Evolutionary conservation across 352 stramenopile genomes (phyloP).

Genomic region (Globisporangium rhizosaccharum): DNA sequence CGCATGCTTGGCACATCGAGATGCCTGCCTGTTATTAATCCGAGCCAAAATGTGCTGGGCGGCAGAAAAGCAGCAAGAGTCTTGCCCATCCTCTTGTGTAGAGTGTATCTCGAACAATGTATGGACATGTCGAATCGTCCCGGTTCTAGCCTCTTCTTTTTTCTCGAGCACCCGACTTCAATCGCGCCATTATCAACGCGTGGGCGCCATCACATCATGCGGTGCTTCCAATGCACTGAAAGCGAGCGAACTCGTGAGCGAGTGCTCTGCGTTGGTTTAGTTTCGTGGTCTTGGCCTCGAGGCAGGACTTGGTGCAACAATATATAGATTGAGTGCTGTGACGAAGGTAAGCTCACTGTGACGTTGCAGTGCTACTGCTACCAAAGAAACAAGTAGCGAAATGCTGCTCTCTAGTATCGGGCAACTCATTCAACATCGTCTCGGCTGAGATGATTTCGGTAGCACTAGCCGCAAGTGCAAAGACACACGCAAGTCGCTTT

Average conservation of each 20-base stretch:
- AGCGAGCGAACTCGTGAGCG: neutral
- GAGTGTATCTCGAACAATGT: neutral
- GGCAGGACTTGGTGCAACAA: too few relatives aligned
- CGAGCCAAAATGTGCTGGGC: too few relatives aligned
- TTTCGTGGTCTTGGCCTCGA: neutral
- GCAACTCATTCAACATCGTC: neutral
- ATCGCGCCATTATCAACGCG: neutral
- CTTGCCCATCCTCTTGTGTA: neutral
- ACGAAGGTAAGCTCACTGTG: too few relatives aligned
- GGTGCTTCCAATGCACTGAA: too few relatives aligned
- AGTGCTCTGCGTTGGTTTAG: neutral
- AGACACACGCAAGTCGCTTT: neutral
- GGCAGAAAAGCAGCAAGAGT: too few relatives aligned
- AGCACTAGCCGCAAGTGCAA: neutral
- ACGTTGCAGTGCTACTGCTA: too few relatives aligned
- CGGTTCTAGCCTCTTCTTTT: neutral
- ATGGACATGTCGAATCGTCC: neutral
- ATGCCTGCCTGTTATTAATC: too few relatives aligned
- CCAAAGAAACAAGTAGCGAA: neutral
- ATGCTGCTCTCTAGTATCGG: too few relatives aligned
- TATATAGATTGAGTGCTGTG: too few relatives aligned
- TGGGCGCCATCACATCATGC: neutral
- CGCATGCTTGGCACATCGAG: too few relatives aligned
- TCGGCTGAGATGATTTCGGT: too few relatives aligned
- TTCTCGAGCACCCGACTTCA: neutral